Evolutionary conservation across 1,284 basidiomycete species (phyloP).

Genomic region (Apiotrichum montevideense): DNA sequence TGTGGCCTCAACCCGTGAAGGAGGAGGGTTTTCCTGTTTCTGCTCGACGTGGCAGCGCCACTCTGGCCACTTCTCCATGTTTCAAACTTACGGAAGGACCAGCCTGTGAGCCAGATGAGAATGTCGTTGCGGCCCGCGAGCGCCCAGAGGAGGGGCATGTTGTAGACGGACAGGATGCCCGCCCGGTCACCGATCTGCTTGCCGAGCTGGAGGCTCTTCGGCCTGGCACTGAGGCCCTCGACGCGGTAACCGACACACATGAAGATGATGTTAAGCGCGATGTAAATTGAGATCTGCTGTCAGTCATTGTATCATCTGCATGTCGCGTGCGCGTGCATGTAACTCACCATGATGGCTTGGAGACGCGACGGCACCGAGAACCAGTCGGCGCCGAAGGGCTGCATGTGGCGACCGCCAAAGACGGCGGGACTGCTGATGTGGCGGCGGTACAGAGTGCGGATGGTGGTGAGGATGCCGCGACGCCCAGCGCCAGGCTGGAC

Average conservation of each 20-base stretch:
- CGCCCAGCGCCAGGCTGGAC: neutral
- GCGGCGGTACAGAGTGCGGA: constrained; percentile 14
- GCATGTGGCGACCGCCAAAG: constrained; percentile 21
- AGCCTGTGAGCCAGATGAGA: constrained; percentile 33
- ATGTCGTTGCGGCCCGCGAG: constrained; percentile 31
- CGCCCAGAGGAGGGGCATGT: constrained; percentile 26
- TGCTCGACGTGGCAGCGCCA: neutral
- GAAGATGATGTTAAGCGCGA: constrained; percentile 31
- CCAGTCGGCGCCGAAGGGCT: constrained; percentile 18
- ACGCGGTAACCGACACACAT: constrained; percentile 52
- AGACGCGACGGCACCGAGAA: constrained; percentile 27
- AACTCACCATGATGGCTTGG: constrained; percentile 23
- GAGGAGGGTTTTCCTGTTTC: too few species aligned
- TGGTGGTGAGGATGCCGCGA: neutral
- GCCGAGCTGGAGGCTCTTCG: constrained; percentile 12
- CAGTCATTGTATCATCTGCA: neutral
- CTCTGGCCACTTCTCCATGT: neutral
- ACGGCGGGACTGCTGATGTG: constrained; percentile 22
- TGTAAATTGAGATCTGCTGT: constrained; percentile 24
- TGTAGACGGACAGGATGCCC: constrained; percentile 31
- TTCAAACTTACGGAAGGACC: constrained; percentile 19
- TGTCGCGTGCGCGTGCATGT: neutral
- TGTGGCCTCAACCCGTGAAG: too few species aligned
- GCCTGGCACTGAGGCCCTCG: constrained; percentile 19
- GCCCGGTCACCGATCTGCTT: constrained; percentile 27